Evolutionary conservation across 805 yeast genomes (phyloP).

Genomic region (Ogataea parapolymorpha): DNA sequence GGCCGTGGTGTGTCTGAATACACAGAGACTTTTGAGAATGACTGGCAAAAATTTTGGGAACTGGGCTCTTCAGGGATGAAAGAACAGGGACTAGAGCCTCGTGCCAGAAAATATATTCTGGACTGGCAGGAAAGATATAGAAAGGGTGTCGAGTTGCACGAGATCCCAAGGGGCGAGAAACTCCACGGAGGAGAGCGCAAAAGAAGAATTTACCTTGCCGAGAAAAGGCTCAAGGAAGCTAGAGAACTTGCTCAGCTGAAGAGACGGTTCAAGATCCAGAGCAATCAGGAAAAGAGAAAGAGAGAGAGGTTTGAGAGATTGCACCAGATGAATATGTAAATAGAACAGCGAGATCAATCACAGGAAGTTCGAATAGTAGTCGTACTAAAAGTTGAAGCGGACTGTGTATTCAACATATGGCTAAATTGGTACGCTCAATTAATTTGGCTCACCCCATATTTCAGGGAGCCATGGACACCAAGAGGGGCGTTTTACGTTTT

Average conservation of each 20-base stretch:
- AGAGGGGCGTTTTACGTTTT: neutral
- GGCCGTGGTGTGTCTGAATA: slow-evolving; percentile 75
- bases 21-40: slow-evolving; percentile 61
- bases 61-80: slow-evolving; percentile 58
- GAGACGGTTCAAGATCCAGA: slow-evolving; percentile 24
- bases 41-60: slow-evolving; percentile 64
- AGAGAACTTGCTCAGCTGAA: slow-evolving; percentile 35
- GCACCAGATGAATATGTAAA: slow-evolving; percentile 13
- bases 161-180: slow-evolving; percentile 56
- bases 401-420: neutral
- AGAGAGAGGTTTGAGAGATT: slow-evolving; percentile 24
- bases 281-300: slow-evolving; percentile 13
- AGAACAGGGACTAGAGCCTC: slow-evolving; percentile 70
- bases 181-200: slow-evolving; percentile 90
- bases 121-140: slow-evolving; percentile 68
- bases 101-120: slow-evolving; percentile 69
- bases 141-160: slow-evolving; percentile 49
- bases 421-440: too few species aligned
- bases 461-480: neutral
- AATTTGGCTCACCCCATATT: too few species aligned
- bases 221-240: slow-evolving; percentile 52
- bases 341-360: neutral
- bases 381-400: neutral
- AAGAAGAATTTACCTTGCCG: slow-evolving; percentile 62
- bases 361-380: neutral